phyloP scores from a whole-genome alignment of 345 rosid species.

The Brassica carinata region DNA sequence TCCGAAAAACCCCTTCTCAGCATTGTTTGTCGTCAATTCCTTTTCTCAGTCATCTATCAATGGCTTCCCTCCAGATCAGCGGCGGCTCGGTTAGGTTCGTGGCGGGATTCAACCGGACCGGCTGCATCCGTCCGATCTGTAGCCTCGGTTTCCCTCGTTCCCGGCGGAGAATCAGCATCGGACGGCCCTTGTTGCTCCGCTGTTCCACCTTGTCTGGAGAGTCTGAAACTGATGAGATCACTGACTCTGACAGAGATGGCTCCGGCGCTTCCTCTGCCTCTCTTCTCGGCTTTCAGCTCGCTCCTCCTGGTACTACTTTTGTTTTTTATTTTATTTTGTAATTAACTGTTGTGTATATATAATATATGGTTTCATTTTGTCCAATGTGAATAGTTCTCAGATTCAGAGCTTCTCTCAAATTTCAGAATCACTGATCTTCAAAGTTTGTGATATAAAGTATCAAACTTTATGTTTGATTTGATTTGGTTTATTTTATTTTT shows the following conservation, averaged over 20 bases:
- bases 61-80: constrained; percentile 52
- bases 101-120: not conserved
- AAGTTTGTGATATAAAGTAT: not conserved
- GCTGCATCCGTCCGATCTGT: constrained; percentile 14
- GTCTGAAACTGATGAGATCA: constrained; percentile 34
- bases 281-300: constrained; percentile 63
- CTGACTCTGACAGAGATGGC: constrained; percentile 61
- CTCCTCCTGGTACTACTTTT: constrained; percentile 50
- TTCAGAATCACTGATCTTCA: not conserved
- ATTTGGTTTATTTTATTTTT: not conserved
- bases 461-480: not conserved
- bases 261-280: constrained; percentile 68
- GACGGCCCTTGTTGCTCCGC: constrained; percentile 34
- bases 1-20: not conserved
- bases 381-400: too few relatives aligned
- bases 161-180: constrained; percentile 28
- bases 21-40: not conserved
- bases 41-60: constrained; percentile 24
- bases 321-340: too few relatives aligned
- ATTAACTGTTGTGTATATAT: not conserved
- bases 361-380: too few relatives aligned
- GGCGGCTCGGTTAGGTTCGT: constrained; percentile 32
- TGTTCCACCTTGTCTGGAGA: constrained; percentile 33
- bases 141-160: constrained; percentile 41
- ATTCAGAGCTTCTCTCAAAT: too few relatives aligned